Evolutionary conservation across 2,329 filamentous ascomycete genomes (phyloP).

Genomic region (Aspergillus proliferans): DNA sequence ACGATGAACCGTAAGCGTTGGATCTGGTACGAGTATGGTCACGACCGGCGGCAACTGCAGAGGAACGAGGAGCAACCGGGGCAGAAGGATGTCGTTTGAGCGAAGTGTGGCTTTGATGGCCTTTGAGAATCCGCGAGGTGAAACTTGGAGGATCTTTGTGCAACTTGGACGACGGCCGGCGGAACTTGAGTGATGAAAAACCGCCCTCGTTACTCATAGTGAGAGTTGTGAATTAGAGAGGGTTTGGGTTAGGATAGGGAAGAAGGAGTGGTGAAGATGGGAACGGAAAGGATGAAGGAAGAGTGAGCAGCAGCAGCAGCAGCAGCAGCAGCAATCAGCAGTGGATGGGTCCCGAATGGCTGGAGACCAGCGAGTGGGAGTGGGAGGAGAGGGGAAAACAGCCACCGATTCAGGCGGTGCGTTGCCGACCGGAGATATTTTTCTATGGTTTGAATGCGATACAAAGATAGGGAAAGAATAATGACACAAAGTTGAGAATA

Average conservation of each 20-base stretch:
- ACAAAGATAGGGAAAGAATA: not conserved
- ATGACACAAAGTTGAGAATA: not conserved
- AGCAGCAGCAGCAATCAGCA: too few relatives aligned
- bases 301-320: not conserved
- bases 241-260: constrained; percentile 18
- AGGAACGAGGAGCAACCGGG: constrained; percentile 40
- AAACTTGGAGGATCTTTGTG: constrained; percentile 41
- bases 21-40: constrained; percentile 42
- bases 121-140: constrained; percentile 35
- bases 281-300: constrained; percentile 1
- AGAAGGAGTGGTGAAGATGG: constrained; percentile 1
- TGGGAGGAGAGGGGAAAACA: not conserved
- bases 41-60: constrained; percentile 29
- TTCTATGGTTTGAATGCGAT: not conserved
- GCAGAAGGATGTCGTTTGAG: constrained; percentile 44
- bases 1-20: constrained; percentile 42
- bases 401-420: not conserved
- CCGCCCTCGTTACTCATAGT: constrained; percentile 30
- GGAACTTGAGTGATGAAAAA: constrained; percentile 34
- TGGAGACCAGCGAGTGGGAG: not conserved
- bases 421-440: not conserved
- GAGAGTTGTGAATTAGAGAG: constrained; percentile 24
- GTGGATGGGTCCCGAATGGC: not conserved
- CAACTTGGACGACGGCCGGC: constrained; percentile 37
- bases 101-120: constrained; percentile 38